A percentile compares a stretch with the other conserved stretches of the same genome.
phyloP scores from a whole-genome alignment of 768 basidiomycete genomes.

The Rhodotorula babjevae region DNA sequence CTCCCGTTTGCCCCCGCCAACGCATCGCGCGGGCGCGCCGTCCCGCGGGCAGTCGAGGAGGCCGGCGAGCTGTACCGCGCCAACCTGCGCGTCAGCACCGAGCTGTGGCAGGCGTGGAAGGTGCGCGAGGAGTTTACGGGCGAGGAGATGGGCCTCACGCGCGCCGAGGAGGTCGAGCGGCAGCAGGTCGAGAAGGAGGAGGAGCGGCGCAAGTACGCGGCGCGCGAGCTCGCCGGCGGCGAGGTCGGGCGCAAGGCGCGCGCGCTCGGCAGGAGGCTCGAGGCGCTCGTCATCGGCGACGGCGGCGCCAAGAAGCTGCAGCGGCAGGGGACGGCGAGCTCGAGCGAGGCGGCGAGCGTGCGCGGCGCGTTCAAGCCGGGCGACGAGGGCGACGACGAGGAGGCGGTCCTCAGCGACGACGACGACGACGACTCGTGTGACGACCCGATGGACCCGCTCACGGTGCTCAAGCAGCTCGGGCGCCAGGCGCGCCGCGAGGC shows the following conservation, averaged over 20 bases:
- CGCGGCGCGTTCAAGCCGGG: not conserved
- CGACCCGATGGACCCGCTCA: constrained; percentile 43
- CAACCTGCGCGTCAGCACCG: constrained; percentile 83
- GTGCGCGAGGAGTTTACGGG: constrained; percentile 92
- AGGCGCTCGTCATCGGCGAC: constrained; percentile 20
- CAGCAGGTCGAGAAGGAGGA: not conserved
- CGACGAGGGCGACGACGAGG: not conserved
- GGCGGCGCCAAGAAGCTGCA: not conserved
- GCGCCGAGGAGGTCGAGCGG: constrained; percentile 28
- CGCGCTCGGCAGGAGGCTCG: constrained; percentile 25
- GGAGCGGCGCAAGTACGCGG: not conserved
- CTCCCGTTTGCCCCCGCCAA: constrained; percentile 77
- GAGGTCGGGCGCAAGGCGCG: constrained; percentile 10
- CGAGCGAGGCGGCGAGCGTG: constrained; percentile 2
- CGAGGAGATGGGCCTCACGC: constrained; percentile 80
- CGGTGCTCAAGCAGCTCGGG: constrained; percentile 35
- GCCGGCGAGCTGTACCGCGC: constrained; percentile 82
- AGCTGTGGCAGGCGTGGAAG: constrained; percentile 90
- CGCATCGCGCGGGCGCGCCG: constrained; percentile 52
- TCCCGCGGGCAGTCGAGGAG: constrained; percentile 93
- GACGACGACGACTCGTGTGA: constrained; percentile 39
- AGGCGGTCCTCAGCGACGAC: constrained; percentile 11
- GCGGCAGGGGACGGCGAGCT: not conserved
- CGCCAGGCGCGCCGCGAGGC: constrained; percentile 19
- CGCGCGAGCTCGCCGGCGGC: not conserved